Percentiles rank a stretch among this genome's conserved stretches.
phyloP scores from a whole-genome alignment of 2,329 filamentous ascomycete genomes.

The Penicillium concentricum region DNA sequence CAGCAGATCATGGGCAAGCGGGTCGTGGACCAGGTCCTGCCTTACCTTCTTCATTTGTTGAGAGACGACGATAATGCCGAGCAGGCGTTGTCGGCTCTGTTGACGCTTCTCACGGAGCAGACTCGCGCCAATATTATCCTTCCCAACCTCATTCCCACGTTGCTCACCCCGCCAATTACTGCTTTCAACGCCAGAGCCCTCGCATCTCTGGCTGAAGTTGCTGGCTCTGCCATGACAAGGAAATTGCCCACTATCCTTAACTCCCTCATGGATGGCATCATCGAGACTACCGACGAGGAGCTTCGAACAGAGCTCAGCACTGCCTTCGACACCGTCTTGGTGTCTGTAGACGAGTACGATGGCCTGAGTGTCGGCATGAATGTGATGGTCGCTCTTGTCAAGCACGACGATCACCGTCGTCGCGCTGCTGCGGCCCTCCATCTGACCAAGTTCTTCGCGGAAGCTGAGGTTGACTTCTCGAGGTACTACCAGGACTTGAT shows the following conservation, averaged over 20 bases:
- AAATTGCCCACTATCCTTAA: conserved; percentile 88
- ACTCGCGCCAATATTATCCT: conserved; percentile 94
- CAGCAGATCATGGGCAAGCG: conserved; percentile 93
- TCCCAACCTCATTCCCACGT: conserved; percentile 90
- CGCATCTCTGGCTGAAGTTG: conserved; percentile 89
- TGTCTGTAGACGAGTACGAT: conserved; percentile 94
- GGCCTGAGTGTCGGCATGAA: conserved; percentile 96
- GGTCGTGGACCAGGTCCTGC: conserved; percentile 91
- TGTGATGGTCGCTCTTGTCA: conserved; percentile 80
- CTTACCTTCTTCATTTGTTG: conserved; percentile 85
- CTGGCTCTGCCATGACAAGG: conserved; percentile 85
- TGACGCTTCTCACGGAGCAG: conserved; percentile 90
- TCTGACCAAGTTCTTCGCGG: conserved; percentile 80
- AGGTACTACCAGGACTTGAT: conserved; percentile 96
- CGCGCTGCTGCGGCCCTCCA: conserved; percentile 76
- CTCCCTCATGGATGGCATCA: conserved; percentile 88
- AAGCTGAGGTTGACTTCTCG: conserved; percentile 82
- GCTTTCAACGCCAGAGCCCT: conserved; percentile 93
- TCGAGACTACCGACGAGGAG: conserved; percentile 68
- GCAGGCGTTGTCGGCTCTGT: conserved; percentile 85
- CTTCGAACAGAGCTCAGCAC: conserved; percentile 70
- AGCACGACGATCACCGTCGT: conserved; percentile 87
- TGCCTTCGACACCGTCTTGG: conserved; percentile 84
- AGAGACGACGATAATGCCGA: conserved; percentile 83
- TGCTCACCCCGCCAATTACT: conserved; percentile 85